Conservation (phyloP, 2,329 filamentous ascomycete species). For the Endoconidiophora polonica region DNA sequence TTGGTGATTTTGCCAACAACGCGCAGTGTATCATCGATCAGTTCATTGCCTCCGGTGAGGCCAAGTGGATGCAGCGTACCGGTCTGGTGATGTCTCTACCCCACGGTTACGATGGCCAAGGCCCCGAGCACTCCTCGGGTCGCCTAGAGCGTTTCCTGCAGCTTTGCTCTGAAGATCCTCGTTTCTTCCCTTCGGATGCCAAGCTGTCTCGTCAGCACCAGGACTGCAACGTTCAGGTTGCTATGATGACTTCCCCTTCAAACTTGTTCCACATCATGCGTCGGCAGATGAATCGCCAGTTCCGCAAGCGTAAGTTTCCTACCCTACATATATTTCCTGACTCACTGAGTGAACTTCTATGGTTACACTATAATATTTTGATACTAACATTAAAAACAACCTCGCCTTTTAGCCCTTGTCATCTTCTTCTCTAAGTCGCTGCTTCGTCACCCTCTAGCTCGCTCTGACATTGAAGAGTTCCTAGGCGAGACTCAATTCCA, state of each 20-base stretch:
- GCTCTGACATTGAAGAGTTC: conserved; percentile 83
- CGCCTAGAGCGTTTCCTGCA: conserved; percentile 95
- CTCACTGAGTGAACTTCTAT: not conserved
- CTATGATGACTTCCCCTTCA: conserved; percentile 87
- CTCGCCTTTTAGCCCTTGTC: conserved; percentile 48
- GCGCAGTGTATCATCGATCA: conserved; percentile 98
- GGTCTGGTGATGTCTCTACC: conserved; percentile 92
- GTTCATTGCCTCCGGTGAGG: conserved; percentile 93
- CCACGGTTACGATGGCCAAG: conserved; percentile 96
- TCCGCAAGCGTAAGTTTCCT: conserved; percentile 76
- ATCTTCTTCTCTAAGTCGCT: conserved; percentile 98
- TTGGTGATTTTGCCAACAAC: conserved; percentile 99
- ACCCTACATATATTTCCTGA: not conserved
- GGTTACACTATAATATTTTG: conserved; percentile 15
- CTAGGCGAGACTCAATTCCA: conserved; percentile 81
- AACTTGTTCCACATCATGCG: conserved; percentile 95
- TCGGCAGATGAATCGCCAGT: conserved; percentile 96
- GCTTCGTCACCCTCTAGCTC: conserved; percentile 81
- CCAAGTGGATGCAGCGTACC: conserved; percentile 97
- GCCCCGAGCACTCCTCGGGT: conserved; percentile 93
- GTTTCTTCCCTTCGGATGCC: conserved; percentile 72
- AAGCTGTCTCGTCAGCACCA: conserved; percentile 95
- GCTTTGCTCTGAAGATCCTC: conserved; percentile 92
- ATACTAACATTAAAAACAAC: not conserved
- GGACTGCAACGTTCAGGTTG: conserved; percentile 99